Evolutionary conservation across 2,329 filamentous ascomycete species (phyloP).

Genomic region (Colletotrichum aenigma): DNA sequence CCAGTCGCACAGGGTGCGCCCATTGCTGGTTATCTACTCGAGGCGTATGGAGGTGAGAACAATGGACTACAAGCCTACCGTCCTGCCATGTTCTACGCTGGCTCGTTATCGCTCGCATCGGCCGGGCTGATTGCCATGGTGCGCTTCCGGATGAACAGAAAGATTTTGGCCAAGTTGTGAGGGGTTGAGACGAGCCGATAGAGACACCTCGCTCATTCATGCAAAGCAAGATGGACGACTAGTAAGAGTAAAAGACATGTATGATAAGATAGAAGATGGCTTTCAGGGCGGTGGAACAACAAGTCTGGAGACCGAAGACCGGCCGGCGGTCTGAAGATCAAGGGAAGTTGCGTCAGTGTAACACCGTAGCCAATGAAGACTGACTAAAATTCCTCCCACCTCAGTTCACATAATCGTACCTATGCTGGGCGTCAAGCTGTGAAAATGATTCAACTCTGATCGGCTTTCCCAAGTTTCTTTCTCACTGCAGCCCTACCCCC

Average conservation of each 20-base stretch:
- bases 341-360: background rate
- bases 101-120: constrained; percentile 52
- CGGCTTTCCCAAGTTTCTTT: background rate
- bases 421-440: background rate
- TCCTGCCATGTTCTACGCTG: constrained; percentile 67
- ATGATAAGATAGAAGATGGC: background rate
- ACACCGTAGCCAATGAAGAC: background rate
- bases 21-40: constrained; percentile 64
- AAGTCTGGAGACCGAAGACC: background rate
- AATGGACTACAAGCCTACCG: constrained; percentile 57
- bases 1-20: constrained; percentile 47
- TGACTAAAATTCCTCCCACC: background rate
- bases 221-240: background rate
- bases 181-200: background rate
- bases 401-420: background rate
- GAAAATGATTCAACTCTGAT: background rate
- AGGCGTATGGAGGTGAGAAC: constrained; percentile 56
- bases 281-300: background rate
- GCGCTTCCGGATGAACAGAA: constrained; percentile 45
- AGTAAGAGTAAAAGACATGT: background rate
- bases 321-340: background rate
- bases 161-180: constrained; percentile 38
- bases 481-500: background rate
- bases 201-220: background rate
- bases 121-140: constrained; percentile 45